These are phyloP conservation scores for Lipomyces japonicus DNA, from an alignment of 805 yeast species.

Conservation along the genomic window DNA sequence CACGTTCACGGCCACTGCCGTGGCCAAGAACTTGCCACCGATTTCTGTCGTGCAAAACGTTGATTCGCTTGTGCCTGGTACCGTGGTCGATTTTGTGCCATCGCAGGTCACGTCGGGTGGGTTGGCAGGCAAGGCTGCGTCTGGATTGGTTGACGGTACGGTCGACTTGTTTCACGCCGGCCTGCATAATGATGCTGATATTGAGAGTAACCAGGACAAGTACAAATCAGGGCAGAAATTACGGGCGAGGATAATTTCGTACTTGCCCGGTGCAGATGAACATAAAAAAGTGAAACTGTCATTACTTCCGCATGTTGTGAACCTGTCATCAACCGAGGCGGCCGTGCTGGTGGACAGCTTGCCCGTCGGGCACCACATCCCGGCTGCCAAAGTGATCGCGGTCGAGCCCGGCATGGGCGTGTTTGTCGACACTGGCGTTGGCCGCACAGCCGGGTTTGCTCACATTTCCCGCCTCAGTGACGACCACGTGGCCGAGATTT, in stretches of 20 bases:
- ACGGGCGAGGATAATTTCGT: slow-evolving; percentile 24
- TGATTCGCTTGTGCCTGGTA: slow-evolving; percentile 84
- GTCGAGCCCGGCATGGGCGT: slow-evolving; percentile 44
- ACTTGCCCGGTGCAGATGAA: slow-evolving; percentile 22
- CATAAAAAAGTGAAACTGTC: slow-evolving; percentile 62
- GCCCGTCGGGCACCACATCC: slow-evolving; percentile 69
- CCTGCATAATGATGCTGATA: slow-evolving; percentile 35
- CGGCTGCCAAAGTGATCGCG: slow-evolving; percentile 54
- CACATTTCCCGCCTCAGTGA: slow-evolving; percentile 64
- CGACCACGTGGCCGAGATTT: slow-evolving; percentile 39
- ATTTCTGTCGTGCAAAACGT: slow-evolving; percentile 43
- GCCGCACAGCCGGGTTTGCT: slow-evolving; percentile 58
- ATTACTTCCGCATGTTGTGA: slow-evolving; percentile 51
- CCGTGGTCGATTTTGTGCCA: slow-evolving; percentile 67
- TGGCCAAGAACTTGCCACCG: slow-evolving; percentile 55
- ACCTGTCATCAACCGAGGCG: background rate
- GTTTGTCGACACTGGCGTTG: slow-evolving; percentile 47
- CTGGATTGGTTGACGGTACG: slow-evolving; percentile 61
- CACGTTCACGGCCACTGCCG: slow-evolving; percentile 49
- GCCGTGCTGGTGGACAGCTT: slow-evolving; percentile 54
- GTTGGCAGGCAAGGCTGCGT: slow-evolving; percentile 60
- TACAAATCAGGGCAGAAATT: slow-evolving; percentile 60
- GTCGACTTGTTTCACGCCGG: slow-evolving; percentile 65
- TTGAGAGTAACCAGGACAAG: slow-evolving; percentile 53
- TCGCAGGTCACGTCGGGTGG: slow-evolving; percentile 61